Evolutionary conservation across 2,329 filamentous ascomycete genomes (phyloP).

Genomic region (Fonsecaea erecta): DNA sequence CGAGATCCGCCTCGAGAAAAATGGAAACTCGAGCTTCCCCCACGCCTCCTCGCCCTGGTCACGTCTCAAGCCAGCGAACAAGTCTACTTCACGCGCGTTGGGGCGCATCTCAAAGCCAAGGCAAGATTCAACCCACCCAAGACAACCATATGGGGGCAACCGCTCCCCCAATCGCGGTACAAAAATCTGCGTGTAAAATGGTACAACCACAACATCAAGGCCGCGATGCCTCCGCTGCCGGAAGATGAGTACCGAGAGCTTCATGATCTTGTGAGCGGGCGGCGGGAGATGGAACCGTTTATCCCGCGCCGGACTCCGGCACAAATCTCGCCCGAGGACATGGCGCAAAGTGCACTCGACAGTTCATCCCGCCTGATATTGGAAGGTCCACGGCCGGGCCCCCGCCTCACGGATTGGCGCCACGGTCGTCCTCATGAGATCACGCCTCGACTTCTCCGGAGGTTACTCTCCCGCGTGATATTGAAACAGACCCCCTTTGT

Average conservation of each 20-base stretch:
- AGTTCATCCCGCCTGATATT: slow-evolving; percentile 42
- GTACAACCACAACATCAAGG: slow-evolving; percentile 43
- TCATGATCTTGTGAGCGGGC: slow-evolving; percentile 40
- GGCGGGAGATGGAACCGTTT: slow-evolving; percentile 40
- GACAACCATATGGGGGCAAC: slow-evolving; percentile 45
- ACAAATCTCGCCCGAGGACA: slow-evolving; percentile 30
- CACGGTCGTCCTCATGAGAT: slow-evolving; percentile 48
- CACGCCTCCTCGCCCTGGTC: slow-evolving; percentile 42
- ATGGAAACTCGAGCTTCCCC: slow-evolving; percentile 45
- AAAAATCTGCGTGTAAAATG: slow-evolving; percentile 46
- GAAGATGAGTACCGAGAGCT: slow-evolving; percentile 44
- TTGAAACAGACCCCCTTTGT: slow-evolving; percentile 31
- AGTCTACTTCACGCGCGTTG: slow-evolving; percentile 37
- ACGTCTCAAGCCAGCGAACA: slow-evolving; percentile 43
- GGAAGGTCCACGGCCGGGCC: slow-evolving; percentile 45
- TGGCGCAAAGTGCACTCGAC: slow-evolving; percentile 22
- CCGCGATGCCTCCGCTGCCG: slow-evolving; percentile 48
- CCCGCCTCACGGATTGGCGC: slow-evolving; percentile 41
- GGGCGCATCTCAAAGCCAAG: slow-evolving; percentile 38
- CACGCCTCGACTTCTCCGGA: slow-evolving; percentile 46
- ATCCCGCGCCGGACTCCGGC: slow-evolving; percentile 36
- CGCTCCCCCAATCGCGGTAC: slow-evolving; percentile 40
- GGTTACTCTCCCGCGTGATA: slow-evolving; percentile 29
- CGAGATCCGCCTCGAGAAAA: slow-evolving; percentile 29
- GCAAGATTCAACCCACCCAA: slow-evolving; percentile 42